Conservation (phyloP, 768 basidiomycete genomes). For the Tremella fuciformis region DNA sequence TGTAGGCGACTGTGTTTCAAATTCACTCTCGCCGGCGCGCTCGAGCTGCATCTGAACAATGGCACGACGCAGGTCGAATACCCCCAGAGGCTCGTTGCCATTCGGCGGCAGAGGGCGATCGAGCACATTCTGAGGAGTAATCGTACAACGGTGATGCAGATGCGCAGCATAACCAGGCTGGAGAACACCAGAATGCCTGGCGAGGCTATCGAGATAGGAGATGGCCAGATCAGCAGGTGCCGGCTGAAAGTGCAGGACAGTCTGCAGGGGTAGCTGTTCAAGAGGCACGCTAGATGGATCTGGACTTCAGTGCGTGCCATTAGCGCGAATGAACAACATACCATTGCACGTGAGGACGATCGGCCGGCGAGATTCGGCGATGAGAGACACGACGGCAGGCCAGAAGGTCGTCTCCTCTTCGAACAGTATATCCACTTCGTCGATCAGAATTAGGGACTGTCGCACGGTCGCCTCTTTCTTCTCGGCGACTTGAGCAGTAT, state of each 20-base stretch:
- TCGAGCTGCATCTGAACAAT: constrained; percentile 65
- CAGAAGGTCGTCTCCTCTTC: constrained; percentile 78
- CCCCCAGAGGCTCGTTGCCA: constrained; percentile 47
- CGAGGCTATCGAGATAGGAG: constrained; percentile 68
- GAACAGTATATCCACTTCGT: constrained; percentile 93
- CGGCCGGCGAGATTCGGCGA: constrained; percentile 77
- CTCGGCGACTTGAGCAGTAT: not conserved
- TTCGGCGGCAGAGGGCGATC: constrained; percentile 53
- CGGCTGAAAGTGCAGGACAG: constrained; percentile 64
- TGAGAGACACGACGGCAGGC: constrained; percentile 74
- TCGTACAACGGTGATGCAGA: constrained; percentile 28
- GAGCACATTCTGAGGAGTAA: constrained; percentile 39
- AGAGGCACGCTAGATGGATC: constrained; percentile 58
- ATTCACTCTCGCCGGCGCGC: not conserved
- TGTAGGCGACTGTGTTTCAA: constrained; percentile 13
- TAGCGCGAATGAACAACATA: constrained; percentile 52
- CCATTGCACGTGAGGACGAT: constrained; percentile 95
- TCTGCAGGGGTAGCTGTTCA: constrained; percentile 72
- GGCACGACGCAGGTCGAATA: constrained; percentile 64
- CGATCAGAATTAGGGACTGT: constrained; percentile 85
- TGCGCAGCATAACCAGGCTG: constrained; percentile 2
- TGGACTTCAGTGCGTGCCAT: constrained; percentile 14
- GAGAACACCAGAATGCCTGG: constrained; percentile 42
- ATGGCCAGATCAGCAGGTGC: constrained; percentile 60
- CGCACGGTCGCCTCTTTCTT: constrained; percentile 52